Evolutionary conservation across 768 basidiomycete genomes (phyloP).

Genomic region (Rhodocollybia butyracea): DNA sequence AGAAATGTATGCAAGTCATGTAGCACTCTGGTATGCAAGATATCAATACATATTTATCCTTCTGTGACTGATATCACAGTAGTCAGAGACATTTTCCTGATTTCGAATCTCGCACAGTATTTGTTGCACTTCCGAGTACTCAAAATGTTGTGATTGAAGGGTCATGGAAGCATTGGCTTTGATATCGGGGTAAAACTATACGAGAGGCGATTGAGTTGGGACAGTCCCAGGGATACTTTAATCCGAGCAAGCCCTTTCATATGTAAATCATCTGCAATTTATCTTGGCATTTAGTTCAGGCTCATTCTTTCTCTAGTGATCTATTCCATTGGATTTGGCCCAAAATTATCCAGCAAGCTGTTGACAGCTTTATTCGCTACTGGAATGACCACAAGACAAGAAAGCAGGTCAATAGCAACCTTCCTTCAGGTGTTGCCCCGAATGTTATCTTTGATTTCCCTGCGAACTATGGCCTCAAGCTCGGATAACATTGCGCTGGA

Average conservation of each 20-base stretch:
- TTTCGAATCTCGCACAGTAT: neutral
- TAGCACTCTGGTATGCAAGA: neutral
- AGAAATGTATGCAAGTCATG: conserved; percentile 2
- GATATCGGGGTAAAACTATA: neutral
- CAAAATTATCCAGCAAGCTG: conserved; percentile 5
- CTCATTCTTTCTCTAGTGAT: neutral
- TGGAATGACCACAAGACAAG: conserved; percentile 12
- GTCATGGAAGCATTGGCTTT: neutral
- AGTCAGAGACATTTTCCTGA: neutral
- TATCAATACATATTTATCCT: neutral
- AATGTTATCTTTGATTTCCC: conserved; percentile 10
- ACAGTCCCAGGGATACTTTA: neutral
- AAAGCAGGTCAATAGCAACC: conserved; percentile 1
- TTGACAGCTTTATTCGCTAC: conserved; percentile 9
- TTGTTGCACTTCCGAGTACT: neutral
- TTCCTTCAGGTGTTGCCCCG: conserved; percentile 12
- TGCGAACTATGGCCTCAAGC: too few relatives aligned
- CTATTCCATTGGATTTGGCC: conserved; percentile 12
- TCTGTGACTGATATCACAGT: neutral
- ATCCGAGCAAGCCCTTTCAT: neutral
- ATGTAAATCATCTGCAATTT: neutral
- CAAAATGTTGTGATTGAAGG: conserved; percentile 4
- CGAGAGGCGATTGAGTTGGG: neutral
- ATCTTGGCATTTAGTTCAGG: neutral
- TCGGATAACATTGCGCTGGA: too few relatives aligned